These are phyloP conservation scores for Macroventuria anomochaeta DNA, from an alignment of 2,329 filamentous ascomycete genomes.

Conservation along the genomic window DNA sequence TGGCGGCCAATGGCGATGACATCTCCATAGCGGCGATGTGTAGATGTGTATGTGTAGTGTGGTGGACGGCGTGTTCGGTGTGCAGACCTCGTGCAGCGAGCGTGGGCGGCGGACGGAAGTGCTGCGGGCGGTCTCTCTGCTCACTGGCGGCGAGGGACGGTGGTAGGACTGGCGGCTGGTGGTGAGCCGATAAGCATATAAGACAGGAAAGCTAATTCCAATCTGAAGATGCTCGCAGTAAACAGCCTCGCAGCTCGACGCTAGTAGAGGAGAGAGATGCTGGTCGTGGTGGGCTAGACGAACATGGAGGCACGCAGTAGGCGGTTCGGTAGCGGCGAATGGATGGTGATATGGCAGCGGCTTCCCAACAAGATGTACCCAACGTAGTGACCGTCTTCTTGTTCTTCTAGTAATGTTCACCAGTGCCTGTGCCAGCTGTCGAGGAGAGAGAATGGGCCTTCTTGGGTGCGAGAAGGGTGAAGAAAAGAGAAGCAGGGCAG, in stretches of 20 bases:
- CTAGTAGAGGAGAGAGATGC: constrained; percentile 20
- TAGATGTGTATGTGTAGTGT: constrained; percentile 55
- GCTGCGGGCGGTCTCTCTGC: constrained; percentile 21
- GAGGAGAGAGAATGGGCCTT: constrained; percentile 38
- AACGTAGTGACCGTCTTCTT: constrained; percentile 34
- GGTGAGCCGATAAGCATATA: constrained; percentile 45
- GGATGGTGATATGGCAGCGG: constrained; percentile 14
- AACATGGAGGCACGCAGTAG: constrained; percentile 27
- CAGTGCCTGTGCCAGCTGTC: constrained; percentile 18
- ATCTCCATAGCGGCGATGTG: constrained; percentile 91
- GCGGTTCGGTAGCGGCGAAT: constrained; percentile 29
- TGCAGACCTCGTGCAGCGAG: constrained; percentile 28
- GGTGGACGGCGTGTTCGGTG: constrained; percentile 42
- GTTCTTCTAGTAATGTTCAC: constrained; percentile 19
- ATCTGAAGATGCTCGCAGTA: constrained; percentile 48
- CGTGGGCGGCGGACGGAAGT: constrained; percentile 28
- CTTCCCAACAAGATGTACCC: constrained; percentile 33
- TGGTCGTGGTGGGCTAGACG: constrained; percentile 25
- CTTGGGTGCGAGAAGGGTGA: constrained; percentile 51
- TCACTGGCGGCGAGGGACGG: constrained; percentile 29
- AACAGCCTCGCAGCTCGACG: constrained; percentile 24
- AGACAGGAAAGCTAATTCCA: constrained; percentile 50
- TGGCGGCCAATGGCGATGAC: constrained; percentile 90
- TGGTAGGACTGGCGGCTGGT: constrained; percentile 26
- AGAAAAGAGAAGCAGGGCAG: constrained; percentile 34